Base-by-base conservation (phyloP, 805 yeast species). In the Scheffersomyces lignosus region DNA sequence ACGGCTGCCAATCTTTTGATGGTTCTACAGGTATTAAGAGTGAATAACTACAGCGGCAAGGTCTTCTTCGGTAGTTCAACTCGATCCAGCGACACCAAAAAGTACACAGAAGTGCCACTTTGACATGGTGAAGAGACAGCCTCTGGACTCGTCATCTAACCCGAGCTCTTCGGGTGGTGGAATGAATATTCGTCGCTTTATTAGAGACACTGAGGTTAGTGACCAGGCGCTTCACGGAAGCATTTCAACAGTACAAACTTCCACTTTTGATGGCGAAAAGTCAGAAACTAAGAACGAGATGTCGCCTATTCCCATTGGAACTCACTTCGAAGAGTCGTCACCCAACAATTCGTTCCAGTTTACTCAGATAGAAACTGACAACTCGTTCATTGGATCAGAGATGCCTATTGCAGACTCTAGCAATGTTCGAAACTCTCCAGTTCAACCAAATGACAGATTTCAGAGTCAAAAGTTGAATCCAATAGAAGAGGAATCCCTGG, bases 191-290 rank as follows among this genome's bases (percentile, higher is more conserved):
- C 43, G 48, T 31, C 49, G 47, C 31, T 64, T 45, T 38, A 58
- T 62, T 4, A 46, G 44, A 34, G 60, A 59, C 24, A 62, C 70
- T 0, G 58, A 55, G 20, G 36, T 62, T 15, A 43, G 52, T 18
- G 63, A 53, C 32, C 36, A 33, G 18, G 15, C 13, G 22, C 15
- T 14, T 24, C 13, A 40, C 25, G 28, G 37, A 14, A 35, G 39
- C 29, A 9, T 36, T 14, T 47, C 52, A 3, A 49, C 56, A 2
- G 43, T 48, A 7, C 51, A 44, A 28, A 44, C 54, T 5, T 42
- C 54, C 5, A 24, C 24, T 7, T 20, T 7, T 20, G 24, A 20
- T 7, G 9, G 9, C 7, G 24, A 20, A 7, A 20, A 20, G 24
- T 20, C 24, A 7, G 24, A 20, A 20, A 20, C 10, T 20, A 10